Conservation (phyloP, 2,329 filamentous ascomycete genomes). For the Thielaviopsis populi region DNA sequence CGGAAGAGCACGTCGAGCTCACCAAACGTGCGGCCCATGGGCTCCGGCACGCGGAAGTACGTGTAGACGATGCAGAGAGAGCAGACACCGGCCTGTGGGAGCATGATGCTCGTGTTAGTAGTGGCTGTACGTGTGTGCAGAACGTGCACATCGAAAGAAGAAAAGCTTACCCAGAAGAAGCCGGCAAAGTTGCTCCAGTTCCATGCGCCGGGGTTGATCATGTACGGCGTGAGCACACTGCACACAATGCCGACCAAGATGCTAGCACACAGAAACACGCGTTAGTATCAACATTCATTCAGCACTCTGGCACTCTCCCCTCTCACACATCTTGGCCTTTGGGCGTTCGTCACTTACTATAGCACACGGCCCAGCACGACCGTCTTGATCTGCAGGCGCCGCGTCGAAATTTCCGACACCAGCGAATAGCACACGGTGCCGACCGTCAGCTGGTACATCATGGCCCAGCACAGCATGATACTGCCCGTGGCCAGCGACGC, state of each 20-base stretch:
- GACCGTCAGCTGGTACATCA: slow-evolving; percentile 74
- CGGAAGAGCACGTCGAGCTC: slow-evolving; percentile 32
- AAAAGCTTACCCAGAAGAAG: slow-evolving; percentile 57
- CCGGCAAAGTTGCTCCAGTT: slow-evolving; percentile 77
- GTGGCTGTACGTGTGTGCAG: too few species aligned
- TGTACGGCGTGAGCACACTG: slow-evolving; percentile 73
- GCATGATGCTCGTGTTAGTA: too few species aligned
- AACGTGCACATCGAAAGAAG: too few species aligned
- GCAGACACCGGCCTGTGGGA: slow-evolving; percentile 27
- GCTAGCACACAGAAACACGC: slow-evolving; percentile 25
- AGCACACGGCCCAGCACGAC: slow-evolving; percentile 71
- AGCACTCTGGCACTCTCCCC: neutral
- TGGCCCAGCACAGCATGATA: slow-evolving; percentile 71
- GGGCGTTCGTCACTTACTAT: slow-evolving; percentile 38
- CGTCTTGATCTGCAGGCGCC: slow-evolving; percentile 78
- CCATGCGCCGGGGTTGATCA: slow-evolving; percentile 80
- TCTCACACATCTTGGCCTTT: neutral
- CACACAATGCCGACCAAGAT: slow-evolving; percentile 72
- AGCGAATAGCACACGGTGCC: slow-evolving; percentile 84
- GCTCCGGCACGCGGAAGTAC: slow-evolving; percentile 39
- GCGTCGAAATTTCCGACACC: slow-evolving; percentile 69
- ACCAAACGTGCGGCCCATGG: slow-evolving; percentile 33
- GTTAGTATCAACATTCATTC: slow-evolving; percentile 9
- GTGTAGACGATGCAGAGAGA: slow-evolving; percentile 33
- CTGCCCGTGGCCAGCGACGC: slow-evolving; percentile 64